Evolutionary conservation across 2,329 filamentous ascomycete species (phyloP).

Genomic region (Leptographium flavum): DNA sequence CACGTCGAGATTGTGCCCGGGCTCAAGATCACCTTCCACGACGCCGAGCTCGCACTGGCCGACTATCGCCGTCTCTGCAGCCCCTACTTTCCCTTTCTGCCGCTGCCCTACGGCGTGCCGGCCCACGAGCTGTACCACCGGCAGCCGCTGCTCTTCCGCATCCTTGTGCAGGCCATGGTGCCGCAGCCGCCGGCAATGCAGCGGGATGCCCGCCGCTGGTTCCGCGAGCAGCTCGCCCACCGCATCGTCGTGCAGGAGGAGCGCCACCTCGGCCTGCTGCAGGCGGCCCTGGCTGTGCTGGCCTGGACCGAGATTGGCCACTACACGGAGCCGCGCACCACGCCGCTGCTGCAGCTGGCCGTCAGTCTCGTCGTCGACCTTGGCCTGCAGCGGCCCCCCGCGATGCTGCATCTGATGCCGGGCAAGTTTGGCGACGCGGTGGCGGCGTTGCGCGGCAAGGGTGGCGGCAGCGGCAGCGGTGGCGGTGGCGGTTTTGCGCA

Average conservation of each 20-base stretch:
- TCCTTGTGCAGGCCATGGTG: constrained; percentile 19
- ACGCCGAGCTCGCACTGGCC: constrained; percentile 19
- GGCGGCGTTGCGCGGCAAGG: constrained; percentile 8
- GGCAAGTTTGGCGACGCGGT: constrained; percentile 20
- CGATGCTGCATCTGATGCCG: constrained; percentile 12
- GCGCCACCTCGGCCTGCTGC: constrained; percentile 21
- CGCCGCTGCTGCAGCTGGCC: constrained; percentile 24
- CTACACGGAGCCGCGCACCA: constrained; percentile 22
- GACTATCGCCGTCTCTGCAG: constrained; percentile 20
- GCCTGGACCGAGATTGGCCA: constrained; percentile 26
- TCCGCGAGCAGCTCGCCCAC: constrained; percentile 22
- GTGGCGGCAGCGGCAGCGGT: too few relatives aligned
- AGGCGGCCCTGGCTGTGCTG: constrained; percentile 23
- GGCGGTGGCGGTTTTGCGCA: too few relatives aligned
- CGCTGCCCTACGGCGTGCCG: constrained; percentile 14
- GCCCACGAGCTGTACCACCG: constrained; percentile 18
- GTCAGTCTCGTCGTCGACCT: constrained; percentile 24
- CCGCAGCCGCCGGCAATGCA: constrained; percentile 20
- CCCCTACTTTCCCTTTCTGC: constrained; percentile 25
- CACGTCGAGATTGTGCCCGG: constrained; percentile 21
- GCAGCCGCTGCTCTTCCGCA: constrained; percentile 23
- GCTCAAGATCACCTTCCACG: constrained; percentile 18
- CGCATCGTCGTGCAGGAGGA: constrained; percentile 23
- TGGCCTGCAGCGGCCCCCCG: constrained; percentile 19
- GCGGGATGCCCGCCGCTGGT: constrained; percentile 20